Conservation (phyloP, 129 eudicot genomes). For the Flaveria ramosissima region DNA sequence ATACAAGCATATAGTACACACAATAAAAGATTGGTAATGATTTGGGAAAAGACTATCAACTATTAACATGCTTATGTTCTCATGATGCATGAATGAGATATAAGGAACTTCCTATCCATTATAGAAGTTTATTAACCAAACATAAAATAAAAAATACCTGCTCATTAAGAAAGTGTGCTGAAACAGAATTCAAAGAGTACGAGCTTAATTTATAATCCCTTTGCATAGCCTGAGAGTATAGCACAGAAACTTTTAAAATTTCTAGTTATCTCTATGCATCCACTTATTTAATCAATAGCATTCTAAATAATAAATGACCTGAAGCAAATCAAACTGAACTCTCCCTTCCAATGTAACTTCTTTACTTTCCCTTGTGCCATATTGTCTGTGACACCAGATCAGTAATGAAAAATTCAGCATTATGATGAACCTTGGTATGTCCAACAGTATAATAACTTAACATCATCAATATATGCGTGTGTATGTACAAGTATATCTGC, state of each 20-base stretch:
- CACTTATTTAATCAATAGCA: slow-evolving; percentile 14
- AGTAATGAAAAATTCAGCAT: slow-evolving; percentile 2
- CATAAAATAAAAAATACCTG: slow-evolving; percentile 54
- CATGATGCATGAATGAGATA: not conserved
- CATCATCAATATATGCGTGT: not conserved
- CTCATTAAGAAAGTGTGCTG: slow-evolving; percentile 93
- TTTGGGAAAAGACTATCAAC: not conserved
- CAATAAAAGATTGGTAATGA: slow-evolving; percentile 6
- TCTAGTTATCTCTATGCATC: slow-evolving; percentile 18
- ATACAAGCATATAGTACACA: slow-evolving; percentile 1
- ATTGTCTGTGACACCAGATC: slow-evolving; percentile 56
- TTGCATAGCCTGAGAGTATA: slow-evolving; percentile 74
- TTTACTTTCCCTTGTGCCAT: slow-evolving; percentile 95
- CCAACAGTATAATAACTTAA: slow-evolving; percentile 16
- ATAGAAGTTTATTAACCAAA: not conserved
- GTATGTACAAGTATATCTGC: too few relatives aligned
- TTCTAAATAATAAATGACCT: slow-evolving; percentile 47
- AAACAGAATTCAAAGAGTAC: slow-evolving; percentile 94
- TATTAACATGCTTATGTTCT: slow-evolving; percentile 10
- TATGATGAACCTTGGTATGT: slow-evolving; percentile 10
- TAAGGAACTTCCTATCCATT: slow-evolving; percentile 1
- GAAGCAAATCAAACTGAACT: slow-evolving; percentile 97
- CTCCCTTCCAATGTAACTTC: slow-evolving; percentile 93
- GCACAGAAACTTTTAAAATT: slow-evolving; percentile 1
- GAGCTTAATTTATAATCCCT: slow-evolving; percentile 97